Conservation (phyloP, 1,284 basidiomycete genomes). For the Phylloporus gajari region DNA sequence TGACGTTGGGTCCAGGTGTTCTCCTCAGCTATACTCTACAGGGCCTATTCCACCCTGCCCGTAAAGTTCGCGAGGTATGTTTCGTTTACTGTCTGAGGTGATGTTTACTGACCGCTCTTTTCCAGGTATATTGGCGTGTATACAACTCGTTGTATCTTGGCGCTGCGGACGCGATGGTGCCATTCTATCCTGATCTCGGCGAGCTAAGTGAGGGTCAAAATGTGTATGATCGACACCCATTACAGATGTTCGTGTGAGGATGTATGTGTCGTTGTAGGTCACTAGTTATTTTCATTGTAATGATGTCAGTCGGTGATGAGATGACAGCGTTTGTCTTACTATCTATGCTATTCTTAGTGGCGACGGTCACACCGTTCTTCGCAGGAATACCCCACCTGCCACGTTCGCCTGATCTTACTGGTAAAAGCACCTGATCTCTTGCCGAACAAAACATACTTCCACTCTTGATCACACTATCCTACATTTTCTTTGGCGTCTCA, state of each 20-base stretch:
- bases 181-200: slow-evolving; percentile 92
- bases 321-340: no score
- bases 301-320: no score
- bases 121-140: slow-evolving; percentile 84
- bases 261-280: no score
- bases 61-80: slow-evolving; percentile 93
- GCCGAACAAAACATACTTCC: neutral
- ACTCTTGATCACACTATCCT: neutral
- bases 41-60: slow-evolving; percentile 94
- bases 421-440: no score
- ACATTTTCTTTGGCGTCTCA: neutral
- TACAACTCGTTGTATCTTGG: slow-evolving; percentile 94
- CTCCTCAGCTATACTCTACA: slow-evolving; percentile 92
- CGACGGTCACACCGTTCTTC: no score
- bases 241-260: slow-evolving; percentile 81
- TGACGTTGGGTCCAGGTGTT: slow-evolving; percentile 94
- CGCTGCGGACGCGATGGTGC: slow-evolving; percentile 89
- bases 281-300: no score
- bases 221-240: slow-evolving; percentile 84
- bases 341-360: no score
- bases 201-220: slow-evolving; percentile 91
- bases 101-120: neutral
- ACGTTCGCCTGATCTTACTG: no score
- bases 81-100: slow-evolving; percentile 3
- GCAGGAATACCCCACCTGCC: no score